These are phyloP conservation scores for Friedmanniomyces endolithicus DNA, from an alignment of 495 filamentous ascomycete genomes.

Conservation along the genomic window DNA sequence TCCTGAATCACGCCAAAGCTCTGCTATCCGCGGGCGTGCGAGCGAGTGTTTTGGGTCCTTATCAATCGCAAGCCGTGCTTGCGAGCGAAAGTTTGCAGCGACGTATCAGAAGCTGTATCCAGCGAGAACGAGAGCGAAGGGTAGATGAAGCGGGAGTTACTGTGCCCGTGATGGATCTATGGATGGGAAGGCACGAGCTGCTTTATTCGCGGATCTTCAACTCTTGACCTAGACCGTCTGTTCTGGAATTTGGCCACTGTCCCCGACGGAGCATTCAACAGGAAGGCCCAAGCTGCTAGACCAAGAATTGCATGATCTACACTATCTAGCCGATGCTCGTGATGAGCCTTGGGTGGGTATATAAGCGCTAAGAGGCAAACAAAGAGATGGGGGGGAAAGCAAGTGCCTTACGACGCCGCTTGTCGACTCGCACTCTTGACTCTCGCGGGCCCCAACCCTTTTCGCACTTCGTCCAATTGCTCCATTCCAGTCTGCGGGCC, in stretches of 20 bases:
- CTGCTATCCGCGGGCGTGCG: slow-evolving; percentile 80
- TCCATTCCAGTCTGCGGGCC: slow-evolving; percentile 67
- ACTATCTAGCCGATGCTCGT: not conserved
- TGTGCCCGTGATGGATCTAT: slow-evolving; percentile 80
- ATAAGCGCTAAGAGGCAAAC: not conserved
- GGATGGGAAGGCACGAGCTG: slow-evolving; percentile 88
- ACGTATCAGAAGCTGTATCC: slow-evolving; percentile 49
- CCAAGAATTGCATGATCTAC: too few species aligned
- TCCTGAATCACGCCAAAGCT: slow-evolving; percentile 80
- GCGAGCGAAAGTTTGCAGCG: slow-evolving; percentile 51
- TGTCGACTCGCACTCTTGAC: slow-evolving; percentile 23
- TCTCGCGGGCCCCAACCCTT: slow-evolving; percentile 63
- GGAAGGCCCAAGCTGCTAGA: not conserved
- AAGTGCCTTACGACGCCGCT: slow-evolving; percentile 2
- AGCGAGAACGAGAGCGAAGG: slow-evolving; percentile 41
- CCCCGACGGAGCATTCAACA: too few species aligned
- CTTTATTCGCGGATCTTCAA: slow-evolving; percentile 97
- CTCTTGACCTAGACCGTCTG: slow-evolving; percentile 26
- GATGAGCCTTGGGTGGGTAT: not conserved
- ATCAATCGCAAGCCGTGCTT: slow-evolving; percentile 75
- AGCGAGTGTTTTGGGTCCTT: slow-evolving; percentile 80
- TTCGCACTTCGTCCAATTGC: slow-evolving; percentile 81
- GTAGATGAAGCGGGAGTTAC: slow-evolving; percentile 76
- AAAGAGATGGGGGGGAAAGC: not conserved
- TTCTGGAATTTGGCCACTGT: too few species aligned